Evolutionary conservation across 441 rosid genomes (phyloP), one percentile per base, ranked within the genome.

Genomic region (Isatis lusitanica): DNA sequence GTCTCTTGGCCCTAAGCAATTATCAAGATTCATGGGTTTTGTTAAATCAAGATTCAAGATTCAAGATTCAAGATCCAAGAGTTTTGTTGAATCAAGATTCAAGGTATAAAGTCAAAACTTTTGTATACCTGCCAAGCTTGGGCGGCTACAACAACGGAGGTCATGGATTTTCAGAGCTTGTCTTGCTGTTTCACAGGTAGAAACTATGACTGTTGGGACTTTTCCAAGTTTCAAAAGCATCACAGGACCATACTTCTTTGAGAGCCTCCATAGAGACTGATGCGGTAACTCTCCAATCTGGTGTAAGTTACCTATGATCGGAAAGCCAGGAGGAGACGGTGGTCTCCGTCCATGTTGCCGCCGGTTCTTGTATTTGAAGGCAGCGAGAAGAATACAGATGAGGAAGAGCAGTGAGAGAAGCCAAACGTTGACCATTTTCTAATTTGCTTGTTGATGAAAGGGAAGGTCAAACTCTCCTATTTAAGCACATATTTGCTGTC

Each of bases 161-260:
- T 88, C 90, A 44, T 85, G 80, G 52, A 59, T 16, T 63, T 72
- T 82, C 3, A 88, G 68, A 55, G 68, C 86, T 50, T 86, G 84
- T 63, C 48, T 81, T 30, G 93, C 88, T 1, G 89, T 80, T 33
- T 85, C 88, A n/a, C 87, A 79, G 2, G 89, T 82, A 21, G 88
- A 82, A 66, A 85, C 76, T 3, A 86, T 52, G 2, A 83, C 44
- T 0, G 75, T 64, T n/a, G 80, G 83, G n/a, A 78, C 66, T 9
- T 66, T 71, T 21, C 89, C 89, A 9, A 85, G 77, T n/a, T 79
- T 78, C 35, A 88, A 72, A 7, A 82, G 78, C 75, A 85, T 75
- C 39, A 86, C 85, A 3, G 87, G 86, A 35, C 87, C 89, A 33
- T 88, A 78, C 74, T 78, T 78, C 13, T 60, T 55, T 39, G 86